These are phyloP conservation scores for Catharanthus roseus DNA, from an alignment of 257 asterid species.

Conservation along the genomic window DNA sequence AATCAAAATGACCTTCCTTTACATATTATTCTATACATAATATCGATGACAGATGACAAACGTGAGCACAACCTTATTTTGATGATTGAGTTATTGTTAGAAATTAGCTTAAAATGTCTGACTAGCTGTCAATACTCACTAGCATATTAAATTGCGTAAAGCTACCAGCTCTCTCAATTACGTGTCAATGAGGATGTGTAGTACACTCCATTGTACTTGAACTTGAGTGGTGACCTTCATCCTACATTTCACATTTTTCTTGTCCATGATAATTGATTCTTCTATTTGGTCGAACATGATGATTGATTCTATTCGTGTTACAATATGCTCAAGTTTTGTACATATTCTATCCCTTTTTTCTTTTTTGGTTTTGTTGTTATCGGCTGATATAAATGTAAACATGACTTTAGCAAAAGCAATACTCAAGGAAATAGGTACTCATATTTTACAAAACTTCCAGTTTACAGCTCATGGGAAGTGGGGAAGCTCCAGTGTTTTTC, in stretches of 20 bases:
- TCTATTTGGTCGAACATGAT: no score
- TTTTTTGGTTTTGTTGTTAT: background rate
- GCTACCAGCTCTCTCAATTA: background rate
- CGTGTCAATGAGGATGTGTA: background rate
- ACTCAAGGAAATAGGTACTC: background rate
- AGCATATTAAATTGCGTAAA: background rate
- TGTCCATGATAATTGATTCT: background rate
- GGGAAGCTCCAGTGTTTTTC: slow-evolving; percentile 81
- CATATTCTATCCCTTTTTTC: background rate
- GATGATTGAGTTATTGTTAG: background rate
- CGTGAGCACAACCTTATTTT: background rate
- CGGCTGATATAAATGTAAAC: background rate
- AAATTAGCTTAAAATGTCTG: background rate
- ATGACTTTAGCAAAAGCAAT: background rate
- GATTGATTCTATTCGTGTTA: background rate
- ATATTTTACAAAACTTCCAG: slow-evolving; percentile 28
- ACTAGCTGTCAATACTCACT: background rate
- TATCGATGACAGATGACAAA: background rate
- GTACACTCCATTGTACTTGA: background rate
- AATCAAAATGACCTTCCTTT: background rate
- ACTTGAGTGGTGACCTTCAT: background rate
- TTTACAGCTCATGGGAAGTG: slow-evolving; percentile 85
- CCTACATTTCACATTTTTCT: background rate
- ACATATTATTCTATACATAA: no score
- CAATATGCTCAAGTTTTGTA: background rate